These are phyloP conservation scores for Yamadazyma conglobata DNA, from an alignment of 1,139 yeast species.

Conservation along the genomic window DNA sequence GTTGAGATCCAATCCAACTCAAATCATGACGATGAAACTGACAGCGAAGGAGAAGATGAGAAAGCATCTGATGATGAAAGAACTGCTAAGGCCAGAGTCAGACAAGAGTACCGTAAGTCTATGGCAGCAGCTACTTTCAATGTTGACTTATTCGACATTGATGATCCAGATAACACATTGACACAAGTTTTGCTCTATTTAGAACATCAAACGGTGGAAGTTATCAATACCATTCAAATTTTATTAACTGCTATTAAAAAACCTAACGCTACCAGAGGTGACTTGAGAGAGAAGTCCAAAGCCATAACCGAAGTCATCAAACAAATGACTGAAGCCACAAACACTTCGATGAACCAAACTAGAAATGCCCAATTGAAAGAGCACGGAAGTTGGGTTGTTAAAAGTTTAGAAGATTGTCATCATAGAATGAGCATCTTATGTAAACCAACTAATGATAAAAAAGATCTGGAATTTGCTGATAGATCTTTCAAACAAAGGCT, in stretches of 20 bases:
- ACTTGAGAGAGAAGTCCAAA: conserved; percentile 64
- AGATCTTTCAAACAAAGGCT: conserved; percentile 87
- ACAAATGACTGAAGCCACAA: conserved; percentile 89
- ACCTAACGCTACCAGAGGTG: conserved; percentile 74
- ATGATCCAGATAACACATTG: conserved; percentile 82
- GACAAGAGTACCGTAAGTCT: conserved; percentile 48
- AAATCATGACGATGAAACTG: conserved; percentile 3
- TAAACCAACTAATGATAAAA: conserved; percentile 43
- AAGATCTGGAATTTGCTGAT: conserved; percentile 72
- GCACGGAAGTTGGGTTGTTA: conserved; percentile 89
- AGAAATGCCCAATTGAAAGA: conserved; percentile 79
- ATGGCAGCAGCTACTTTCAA: conserved; percentile 60
- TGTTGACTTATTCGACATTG: conserved; percentile 72
- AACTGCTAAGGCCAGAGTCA: conserved; percentile 36
- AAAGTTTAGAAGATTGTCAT: conserved; percentile 79
- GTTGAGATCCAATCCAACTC: conserved; percentile 1
- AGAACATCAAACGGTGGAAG: conserved; percentile 92
- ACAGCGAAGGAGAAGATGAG: conserved; percentile 15
- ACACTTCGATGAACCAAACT: conserved; percentile 84
- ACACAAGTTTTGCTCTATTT: conserved; percentile 79
- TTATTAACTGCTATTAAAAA: conserved; percentile 72
- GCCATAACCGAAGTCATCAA: conserved; percentile 75
- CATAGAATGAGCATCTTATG: conserved; percentile 71
- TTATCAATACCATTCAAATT: conserved; percentile 84
- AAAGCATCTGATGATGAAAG: conserved; percentile 21